phyloP scores from a whole-genome alignment of 2,329 filamentous ascomycete species.

The Daldinia sp. region DNA sequence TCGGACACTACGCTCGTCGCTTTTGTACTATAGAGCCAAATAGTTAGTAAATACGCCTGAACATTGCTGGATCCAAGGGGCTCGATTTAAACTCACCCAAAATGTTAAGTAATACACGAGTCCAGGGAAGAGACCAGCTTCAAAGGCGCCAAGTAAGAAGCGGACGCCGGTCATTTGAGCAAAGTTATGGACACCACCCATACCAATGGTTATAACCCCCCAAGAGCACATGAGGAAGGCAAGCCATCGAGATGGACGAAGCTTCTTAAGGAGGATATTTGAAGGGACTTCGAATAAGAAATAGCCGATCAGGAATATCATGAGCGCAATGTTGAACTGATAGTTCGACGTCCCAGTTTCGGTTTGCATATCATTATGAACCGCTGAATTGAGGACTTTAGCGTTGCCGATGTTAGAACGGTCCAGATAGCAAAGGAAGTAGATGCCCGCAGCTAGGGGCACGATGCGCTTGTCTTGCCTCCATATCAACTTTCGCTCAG shows the following conservation, averaged over 20 bases:
- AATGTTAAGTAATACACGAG: conserved; percentile 77
- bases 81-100: conserved; percentile 58
- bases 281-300: conserved; percentile 72
- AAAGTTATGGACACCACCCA: conserved; percentile 73
- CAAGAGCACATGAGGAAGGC: conserved; percentile 75
- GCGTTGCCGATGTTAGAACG: conserved; percentile 64
- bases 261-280: conserved; percentile 74
- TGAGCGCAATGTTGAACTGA: conserved; percentile 54
- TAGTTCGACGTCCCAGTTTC: conserved; percentile 50
- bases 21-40: conserved; percentile 64
- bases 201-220: conserved; percentile 75
- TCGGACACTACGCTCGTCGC: conserved; percentile 76
- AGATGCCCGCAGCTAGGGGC: conserved; percentile 65
- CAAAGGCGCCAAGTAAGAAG: conserved; percentile 75
- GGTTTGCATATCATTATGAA: conserved; percentile 53
- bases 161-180: conserved; percentile 74
- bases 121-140: conserved; percentile 78
- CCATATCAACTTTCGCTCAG: conserved; percentile 49
- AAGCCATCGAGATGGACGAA: conserved; percentile 72
- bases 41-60: conserved; percentile 16
- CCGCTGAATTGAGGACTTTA: conserved; percentile 55
- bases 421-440: conserved; percentile 69
- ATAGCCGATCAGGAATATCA: conserved; percentile 54
- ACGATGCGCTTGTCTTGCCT: conserved; percentile 66
- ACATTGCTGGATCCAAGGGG: neutral